These are phyloP conservation scores for Gentiana straminea DNA, from an alignment of 257 asterid genomes.

Conservation along the genomic window DNA sequence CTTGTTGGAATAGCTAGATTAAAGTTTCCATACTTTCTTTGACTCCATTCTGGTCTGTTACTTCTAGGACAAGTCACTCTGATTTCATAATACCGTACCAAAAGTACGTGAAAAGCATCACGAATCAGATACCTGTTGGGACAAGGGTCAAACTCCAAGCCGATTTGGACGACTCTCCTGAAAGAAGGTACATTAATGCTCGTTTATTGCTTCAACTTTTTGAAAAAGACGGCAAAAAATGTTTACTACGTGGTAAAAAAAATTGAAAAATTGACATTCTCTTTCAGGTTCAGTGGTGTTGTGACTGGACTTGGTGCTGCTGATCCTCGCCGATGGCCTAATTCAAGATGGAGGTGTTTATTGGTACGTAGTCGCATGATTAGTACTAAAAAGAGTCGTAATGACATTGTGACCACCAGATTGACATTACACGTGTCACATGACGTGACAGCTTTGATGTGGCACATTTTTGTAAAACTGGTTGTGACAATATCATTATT, in stretches of 20 bases:
- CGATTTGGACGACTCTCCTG: conserved; percentile 89
- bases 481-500: too few relatives aligned
- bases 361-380: conserved; percentile 36
- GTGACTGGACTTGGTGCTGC: conserved; percentile 74
- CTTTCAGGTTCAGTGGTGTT: conserved; percentile 75
- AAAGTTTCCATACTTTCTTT: too few relatives aligned
- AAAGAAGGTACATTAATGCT: conserved; percentile 50
- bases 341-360: conserved; percentile 95
- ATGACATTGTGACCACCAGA: too few relatives aligned
- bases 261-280: conserved; percentile 1
- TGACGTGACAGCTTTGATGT: conserved; percentile 1
- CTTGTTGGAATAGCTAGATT: too few relatives aligned
- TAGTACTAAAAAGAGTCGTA: too few relatives aligned
- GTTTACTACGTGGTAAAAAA: background rate
- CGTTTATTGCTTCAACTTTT: conserved; percentile 1
- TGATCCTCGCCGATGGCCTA: conserved; percentile 78
- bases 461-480: background rate
- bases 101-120: conserved; percentile 51
- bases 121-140: conserved; percentile 54
- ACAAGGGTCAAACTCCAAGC: conserved; percentile 77
- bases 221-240: conserved; percentile 3
- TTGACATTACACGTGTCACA: conserved; percentile 1
- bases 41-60: too few relatives aligned
- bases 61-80: conserved; percentile 64
- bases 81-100: conserved; percentile 69